Evolutionary conservation across 208 protist genomes (phyloP).

Genomic region (Herpetomonas samuelpessoai): DNA sequence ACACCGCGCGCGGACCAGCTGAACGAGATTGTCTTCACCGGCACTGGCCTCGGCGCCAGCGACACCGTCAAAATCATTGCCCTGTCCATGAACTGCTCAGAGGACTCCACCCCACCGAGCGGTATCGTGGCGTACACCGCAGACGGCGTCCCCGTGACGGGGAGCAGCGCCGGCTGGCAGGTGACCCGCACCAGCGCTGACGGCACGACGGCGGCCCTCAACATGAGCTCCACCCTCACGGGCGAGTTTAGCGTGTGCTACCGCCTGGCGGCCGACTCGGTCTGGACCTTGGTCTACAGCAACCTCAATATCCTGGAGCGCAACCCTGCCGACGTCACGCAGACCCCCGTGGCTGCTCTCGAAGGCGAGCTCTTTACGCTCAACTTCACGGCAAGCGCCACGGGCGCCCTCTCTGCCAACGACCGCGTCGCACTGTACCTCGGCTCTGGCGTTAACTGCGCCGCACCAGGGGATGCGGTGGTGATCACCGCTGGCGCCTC

Average conservation of each 20-base stretch:
- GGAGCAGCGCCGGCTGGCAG: conserved; percentile 25
- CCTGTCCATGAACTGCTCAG: conserved; percentile 57
- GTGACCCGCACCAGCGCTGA: conserved; percentile 32
- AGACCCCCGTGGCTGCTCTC: conserved; percentile 44
- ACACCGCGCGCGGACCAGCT: conserved; percentile 39
- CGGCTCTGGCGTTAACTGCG: conserved; percentile 52
- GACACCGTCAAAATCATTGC: conserved; percentile 81
- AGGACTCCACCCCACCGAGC: conserved; percentile 44
- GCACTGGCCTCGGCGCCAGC: conserved; percentile 36
- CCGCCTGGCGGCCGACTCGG: conserved; percentile 60
- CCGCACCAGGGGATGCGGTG: conserved; percentile 30
- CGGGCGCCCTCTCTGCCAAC: conserved; percentile 19
- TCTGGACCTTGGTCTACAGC: conserved; percentile 89
- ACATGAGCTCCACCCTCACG: conserved; percentile 46
- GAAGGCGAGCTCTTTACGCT: conserved; percentile 88
- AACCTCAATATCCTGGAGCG: conserved; percentile 58
- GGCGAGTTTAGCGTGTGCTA: conserved; percentile 87
- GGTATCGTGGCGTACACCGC: conserved; percentile 46
- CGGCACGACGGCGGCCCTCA: conserved; percentile 41
- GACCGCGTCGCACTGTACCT: conserved; percentile 68
- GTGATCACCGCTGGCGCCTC: conserved; percentile 50
- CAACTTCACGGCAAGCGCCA: conserved; percentile 36
- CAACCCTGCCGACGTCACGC: conserved; percentile 45
- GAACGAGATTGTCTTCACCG: conserved; percentile 61
- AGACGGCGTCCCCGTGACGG: conserved; percentile 13